Evolutionary conservation across 495 filamentous ascomycete species (phyloP), one percentile per base, ranked within the genome.

Genomic region (Neurospora sp.): DNA sequence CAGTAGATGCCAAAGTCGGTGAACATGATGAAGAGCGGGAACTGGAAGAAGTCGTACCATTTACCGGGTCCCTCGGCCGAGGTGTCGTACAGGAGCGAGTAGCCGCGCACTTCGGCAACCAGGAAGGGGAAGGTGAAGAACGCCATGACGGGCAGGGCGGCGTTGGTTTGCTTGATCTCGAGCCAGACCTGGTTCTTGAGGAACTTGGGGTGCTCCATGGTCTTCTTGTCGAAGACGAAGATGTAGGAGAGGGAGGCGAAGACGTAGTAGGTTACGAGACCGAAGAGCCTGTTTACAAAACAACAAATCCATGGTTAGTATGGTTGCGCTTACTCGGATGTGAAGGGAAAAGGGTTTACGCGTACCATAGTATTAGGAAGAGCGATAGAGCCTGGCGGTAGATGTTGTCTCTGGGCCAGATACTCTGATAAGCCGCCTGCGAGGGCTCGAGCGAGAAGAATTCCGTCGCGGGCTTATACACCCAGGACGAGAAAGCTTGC

Each of bases 1-100:
- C 91, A 93, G 87, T 98, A 98, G 86, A 98, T 96, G 84, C 86
- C 89, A 82, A 90, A 91, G 84, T 98, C 95, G 84, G 95, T 98
- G 83, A 98, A 98, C 75, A 88, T 76, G 81, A 98, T 87, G 86
- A 97, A 98, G 74, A 97, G 80, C 27, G 96, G 95, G 86, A 97
- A 96, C 82, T 98, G 96, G 35, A 94, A 76, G 76, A 88, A 84
- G 82, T 94, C 92, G 84, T 97, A 97, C 84, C 87, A 91, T 42
- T 83, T 78, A 62, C 91, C 91, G 2, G 93, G 91, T 4, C 91
- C 92, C 3, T 94, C 90, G 48, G 86, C 85, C 73, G 89, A 84
- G 12, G 86, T 83, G 79, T 95, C 91, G 87, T 98, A 98, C 74
- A 98, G 90, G 81, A 92, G 93, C 76, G 90, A 91, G 84, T 93